Percentiles rank a stretch among this genome's conserved stretches.
phyloP scores from a whole-genome alignment of 495 filamentous ascomycete genomes.

The Talaromyces proteolyticus region DNA sequence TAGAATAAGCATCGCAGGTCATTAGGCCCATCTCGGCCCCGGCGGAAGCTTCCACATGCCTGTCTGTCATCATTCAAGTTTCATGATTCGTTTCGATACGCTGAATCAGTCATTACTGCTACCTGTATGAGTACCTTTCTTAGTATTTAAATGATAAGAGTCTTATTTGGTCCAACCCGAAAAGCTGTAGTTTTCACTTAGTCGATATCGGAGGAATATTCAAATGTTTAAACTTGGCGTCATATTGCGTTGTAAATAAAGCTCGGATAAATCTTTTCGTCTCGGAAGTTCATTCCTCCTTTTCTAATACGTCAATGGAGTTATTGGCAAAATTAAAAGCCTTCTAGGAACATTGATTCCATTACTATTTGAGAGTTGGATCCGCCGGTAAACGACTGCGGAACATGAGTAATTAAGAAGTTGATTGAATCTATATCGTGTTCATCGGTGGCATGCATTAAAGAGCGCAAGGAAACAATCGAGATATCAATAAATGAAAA shows the following conservation, averaged over 20 bases:
- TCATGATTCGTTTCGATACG: neutral
- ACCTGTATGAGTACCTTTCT: neutral
- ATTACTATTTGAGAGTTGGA: neutral
- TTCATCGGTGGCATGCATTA: conserved; percentile 4
- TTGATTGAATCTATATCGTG: neutral
- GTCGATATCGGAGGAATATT: no score
- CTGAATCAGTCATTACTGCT: neutral
- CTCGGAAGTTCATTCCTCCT: neutral
- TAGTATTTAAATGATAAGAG: neutral
- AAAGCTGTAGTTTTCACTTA: neutral
- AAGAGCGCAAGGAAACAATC: no score
- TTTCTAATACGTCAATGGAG: no score
- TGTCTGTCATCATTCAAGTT: neutral
- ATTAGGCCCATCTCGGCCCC: neutral
- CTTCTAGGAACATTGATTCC: neutral
- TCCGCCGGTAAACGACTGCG: no score
- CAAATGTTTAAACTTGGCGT: no score
- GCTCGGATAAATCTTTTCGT: no score
- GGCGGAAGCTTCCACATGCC: neutral
- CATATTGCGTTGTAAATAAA: no score
- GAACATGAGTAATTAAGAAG: no score
- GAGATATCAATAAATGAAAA: neutral
- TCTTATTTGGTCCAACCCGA: neutral
- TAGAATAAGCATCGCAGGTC: neutral
- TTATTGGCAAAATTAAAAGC: no score